phyloP scores from a whole-genome alignment of 257 asterid genomes.

The Dorcoceras hygrometricum region DNA sequence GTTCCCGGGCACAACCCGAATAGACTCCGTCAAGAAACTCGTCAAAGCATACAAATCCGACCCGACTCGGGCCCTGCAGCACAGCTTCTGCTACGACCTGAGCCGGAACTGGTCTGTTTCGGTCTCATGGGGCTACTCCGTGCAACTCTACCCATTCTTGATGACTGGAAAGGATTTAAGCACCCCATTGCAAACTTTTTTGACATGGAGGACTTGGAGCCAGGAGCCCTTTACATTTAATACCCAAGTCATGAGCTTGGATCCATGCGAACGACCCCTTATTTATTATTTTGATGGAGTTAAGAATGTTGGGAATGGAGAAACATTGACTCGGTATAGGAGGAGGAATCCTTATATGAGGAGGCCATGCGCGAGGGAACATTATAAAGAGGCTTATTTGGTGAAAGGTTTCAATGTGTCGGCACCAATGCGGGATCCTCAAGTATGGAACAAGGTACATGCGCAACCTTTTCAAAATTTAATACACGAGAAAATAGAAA shows the following conservation, averaged over 20 bases:
- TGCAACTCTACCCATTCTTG: conserved; percentile 54
- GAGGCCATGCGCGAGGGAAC: conserved; percentile 31
- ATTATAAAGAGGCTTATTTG: conserved; percentile 33
- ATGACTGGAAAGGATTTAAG: conserved; percentile 42
- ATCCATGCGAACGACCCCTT: conserved; percentile 59
- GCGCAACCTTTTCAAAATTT: too few species aligned
- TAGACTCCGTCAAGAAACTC: conserved; percentile 51
- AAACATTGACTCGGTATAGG: conserved; percentile 40
- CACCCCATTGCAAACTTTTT: conserved; percentile 65
- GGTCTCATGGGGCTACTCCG: conserved; percentile 71
- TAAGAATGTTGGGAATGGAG: conserved; percentile 24
- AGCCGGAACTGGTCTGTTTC: conserved; percentile 65
- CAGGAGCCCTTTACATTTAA: conserved; percentile 58
- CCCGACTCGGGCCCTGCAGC: conserved; percentile 61
- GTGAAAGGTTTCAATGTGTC: conserved; percentile 44
- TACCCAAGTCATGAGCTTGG: conserved; percentile 40
- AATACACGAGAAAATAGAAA: too few species aligned
- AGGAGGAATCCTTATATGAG: conserved; percentile 18
- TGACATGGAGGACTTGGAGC: conserved; percentile 63
- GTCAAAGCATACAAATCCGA: conserved; percentile 47
- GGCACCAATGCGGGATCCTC: conserved; percentile 42
- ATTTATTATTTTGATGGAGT: conserved; percentile 38
- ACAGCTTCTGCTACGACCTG: conserved; percentile 57
- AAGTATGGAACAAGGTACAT: conserved; percentile 56
- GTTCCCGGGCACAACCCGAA: conserved; percentile 41